These are phyloP conservation scores for Schizosaccharomyces osmophilus DNA, from an alignment of 805 yeast species.

Conservation along the genomic window DNA sequence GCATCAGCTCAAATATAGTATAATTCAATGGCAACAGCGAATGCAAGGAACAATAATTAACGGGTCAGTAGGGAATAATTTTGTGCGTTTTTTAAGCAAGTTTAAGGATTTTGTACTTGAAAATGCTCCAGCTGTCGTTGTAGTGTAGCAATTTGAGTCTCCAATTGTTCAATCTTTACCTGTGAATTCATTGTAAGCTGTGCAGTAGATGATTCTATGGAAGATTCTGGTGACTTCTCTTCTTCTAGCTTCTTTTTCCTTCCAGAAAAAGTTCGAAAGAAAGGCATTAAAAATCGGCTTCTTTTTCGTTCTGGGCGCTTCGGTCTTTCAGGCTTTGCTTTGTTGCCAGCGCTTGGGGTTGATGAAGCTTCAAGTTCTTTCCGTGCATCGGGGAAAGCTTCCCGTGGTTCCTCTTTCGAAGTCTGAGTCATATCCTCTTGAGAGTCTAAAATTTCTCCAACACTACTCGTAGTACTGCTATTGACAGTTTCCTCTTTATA, in stretches of 20 bases:
- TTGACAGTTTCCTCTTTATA: background rate
- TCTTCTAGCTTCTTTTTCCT: background rate
- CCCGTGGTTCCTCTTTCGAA: too few species aligned
- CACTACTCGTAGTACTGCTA: background rate
- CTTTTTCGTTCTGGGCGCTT: too few species aligned
- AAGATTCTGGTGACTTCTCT: background rate
- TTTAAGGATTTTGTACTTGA: background rate
- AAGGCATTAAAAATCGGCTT: background rate
- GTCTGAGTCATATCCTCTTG: background rate
- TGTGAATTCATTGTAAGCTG: background rate
- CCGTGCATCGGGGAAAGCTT: too few species aligned
- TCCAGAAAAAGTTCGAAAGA: background rate
- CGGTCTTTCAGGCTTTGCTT: too few species aligned
- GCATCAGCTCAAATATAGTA: too few species aligned
- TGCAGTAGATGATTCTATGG: background rate
- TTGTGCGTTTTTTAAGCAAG: too few species aligned
- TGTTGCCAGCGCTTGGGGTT: too few species aligned
- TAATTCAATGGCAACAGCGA: too few species aligned
- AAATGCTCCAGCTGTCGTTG: background rate
- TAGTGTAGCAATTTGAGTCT: background rate
- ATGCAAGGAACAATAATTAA: too few species aligned
- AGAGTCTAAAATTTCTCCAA: background rate
- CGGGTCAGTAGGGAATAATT: too few species aligned
- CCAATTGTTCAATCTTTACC: background rate
- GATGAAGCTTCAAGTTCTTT: too few species aligned